These are phyloP conservation scores for Saccharomycopsis guyanensis DNA, from an alignment of 805 yeast species.

Conservation along the genomic window DNA sequence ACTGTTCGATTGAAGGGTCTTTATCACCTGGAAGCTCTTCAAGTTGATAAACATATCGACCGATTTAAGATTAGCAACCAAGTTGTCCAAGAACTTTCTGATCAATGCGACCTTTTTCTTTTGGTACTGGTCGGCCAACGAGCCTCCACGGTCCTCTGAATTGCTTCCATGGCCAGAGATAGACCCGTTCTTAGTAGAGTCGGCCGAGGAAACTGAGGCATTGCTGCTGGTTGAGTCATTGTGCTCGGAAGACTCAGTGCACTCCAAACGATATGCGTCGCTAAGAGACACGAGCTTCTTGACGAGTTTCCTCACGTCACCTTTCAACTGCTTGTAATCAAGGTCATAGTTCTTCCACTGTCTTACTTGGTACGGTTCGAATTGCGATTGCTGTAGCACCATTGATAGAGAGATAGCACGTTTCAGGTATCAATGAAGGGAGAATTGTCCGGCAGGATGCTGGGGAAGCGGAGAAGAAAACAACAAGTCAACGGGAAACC, in stretches of 20 bases:
- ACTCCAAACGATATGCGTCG: neutral
- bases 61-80: constrained; percentile 3
- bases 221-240: neutral
- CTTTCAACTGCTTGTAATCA: constrained; percentile 12
- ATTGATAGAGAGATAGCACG: no score
- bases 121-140: neutral
- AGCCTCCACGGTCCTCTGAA: neutral
- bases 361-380: neutral
- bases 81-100: constrained; percentile 4
- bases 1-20: constrained; percentile 13
- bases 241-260: neutral
- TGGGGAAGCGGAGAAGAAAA: no score
- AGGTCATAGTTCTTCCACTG: constrained; percentile 15
- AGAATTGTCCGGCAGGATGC: no score
- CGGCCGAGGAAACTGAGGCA: neutral
- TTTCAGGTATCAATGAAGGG: no score
- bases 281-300: constrained; percentile 1
- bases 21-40: constrained; percentile 15
- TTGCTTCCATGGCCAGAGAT: neutral
- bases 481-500: neutral
- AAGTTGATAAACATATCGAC: constrained; percentile 12
- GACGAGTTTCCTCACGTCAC: constrained; percentile 11
- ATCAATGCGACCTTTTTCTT: constrained; percentile 2
- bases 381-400: neutral
- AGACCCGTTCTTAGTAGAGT: constrained; percentile 3